Conservation (phyloP, 2,329 filamentous ascomycete species). For the Helminthosporium solani region DNA sequence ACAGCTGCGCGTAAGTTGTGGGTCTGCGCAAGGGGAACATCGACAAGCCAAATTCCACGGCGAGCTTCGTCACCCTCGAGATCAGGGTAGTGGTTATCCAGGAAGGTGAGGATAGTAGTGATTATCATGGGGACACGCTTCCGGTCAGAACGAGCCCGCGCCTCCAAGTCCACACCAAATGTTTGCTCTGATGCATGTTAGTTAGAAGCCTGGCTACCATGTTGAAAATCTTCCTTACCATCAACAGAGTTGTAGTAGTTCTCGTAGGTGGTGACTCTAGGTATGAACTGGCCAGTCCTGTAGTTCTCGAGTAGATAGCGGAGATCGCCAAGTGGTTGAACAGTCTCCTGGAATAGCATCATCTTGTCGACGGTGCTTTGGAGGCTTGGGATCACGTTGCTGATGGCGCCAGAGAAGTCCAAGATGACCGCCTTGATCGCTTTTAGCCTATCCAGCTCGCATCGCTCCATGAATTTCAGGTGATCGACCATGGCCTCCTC, state of each 20-base stretch:
- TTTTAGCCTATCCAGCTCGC: constrained; percentile 92
- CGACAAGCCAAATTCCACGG: constrained; percentile 88
- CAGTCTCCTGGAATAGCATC: constrained; percentile 98
- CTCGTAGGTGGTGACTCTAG: constrained; percentile 89
- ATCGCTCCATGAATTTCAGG: constrained; percentile 93
- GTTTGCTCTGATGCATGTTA: constrained; percentile 68
- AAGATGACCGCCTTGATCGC: constrained; percentile 97
- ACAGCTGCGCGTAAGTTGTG: constrained; percentile 80
- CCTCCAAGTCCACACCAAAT: constrained; percentile 97
- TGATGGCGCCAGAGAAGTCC: constrained; percentile 95
- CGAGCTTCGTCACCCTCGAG: constrained; percentile 94
- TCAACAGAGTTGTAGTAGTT: constrained; percentile 99
- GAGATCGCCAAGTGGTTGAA: constrained; percentile 88
- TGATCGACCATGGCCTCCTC: constrained; percentile 93
- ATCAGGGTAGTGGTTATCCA: constrained; percentile 96
- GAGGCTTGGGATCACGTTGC: constrained; percentile 94
- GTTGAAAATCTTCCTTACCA: constrained; percentile 46
- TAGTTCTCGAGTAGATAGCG: constrained; percentile 96
- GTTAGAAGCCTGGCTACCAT: constrained; percentile 3
- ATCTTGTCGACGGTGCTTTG: constrained; percentile 97
- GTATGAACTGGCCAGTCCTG: constrained; percentile 87
- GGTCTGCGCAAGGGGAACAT: constrained; percentile 80
- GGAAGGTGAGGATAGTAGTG: constrained; percentile 88
- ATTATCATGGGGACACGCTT: constrained; percentile 93
- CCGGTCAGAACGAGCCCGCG: constrained; percentile 85